Evolutionary conservation across 371 early-diverging fungal genomes (phyloP).

Genomic region (Mortierella sp.): DNA sequence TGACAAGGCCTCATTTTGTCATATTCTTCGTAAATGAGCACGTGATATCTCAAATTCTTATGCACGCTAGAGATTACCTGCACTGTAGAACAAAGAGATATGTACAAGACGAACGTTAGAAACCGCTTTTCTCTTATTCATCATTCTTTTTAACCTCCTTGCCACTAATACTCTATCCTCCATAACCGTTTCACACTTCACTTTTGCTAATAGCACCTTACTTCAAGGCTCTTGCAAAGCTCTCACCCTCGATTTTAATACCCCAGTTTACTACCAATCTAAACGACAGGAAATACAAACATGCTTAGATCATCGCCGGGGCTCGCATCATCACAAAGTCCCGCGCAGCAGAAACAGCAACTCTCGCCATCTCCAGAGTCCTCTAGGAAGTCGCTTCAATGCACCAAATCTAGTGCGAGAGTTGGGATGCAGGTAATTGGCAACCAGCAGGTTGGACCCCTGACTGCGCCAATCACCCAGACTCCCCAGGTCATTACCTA

Average conservation of each 20-base stretch:
- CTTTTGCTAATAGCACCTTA: neutral
- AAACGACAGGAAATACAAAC: neutral
- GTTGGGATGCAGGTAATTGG: neutral
- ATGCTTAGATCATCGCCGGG: conserved; percentile 5
- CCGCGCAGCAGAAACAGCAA: neutral
- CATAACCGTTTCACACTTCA: neutral
- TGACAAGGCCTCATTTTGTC: neutral
- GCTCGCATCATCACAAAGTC: neutral
- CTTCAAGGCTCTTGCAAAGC: neutral
- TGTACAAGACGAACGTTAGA: neutral
- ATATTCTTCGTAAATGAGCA: neutral
- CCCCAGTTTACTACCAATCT: neutral
- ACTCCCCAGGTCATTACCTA: neutral
- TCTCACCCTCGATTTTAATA: neutral
- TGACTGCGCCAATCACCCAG: neutral
- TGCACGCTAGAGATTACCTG: neutral
- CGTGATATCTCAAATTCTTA: conserved; percentile 7
- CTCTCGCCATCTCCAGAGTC: neutral
- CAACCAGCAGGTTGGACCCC: neutral
- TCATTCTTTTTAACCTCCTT: neutral
- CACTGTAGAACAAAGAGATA: neutral
- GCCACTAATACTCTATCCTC: neutral
- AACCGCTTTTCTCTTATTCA: neutral
- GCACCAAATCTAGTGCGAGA: neutral
- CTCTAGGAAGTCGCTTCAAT: neutral